Percentiles rank a stretch among this genome's conserved stretches.
These are phyloP conservation scores for Phytophthora constricta DNA, from an alignment of 352 stramenopile species.

Conservation along the genomic window DNA sequence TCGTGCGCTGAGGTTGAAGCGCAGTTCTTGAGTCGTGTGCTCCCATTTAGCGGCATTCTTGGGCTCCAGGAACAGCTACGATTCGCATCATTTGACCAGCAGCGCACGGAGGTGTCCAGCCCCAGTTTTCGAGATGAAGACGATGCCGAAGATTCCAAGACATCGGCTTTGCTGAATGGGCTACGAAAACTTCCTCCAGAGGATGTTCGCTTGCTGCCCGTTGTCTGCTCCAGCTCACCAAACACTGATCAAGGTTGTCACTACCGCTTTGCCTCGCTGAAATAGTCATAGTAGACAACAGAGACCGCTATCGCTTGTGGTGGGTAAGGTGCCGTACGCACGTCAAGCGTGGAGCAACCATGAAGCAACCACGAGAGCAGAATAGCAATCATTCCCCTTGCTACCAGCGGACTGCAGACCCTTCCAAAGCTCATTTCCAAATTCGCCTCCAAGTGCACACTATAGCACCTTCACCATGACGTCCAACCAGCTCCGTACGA, in stretches of 20 bases:
- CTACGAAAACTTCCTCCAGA: constrained; percentile 51
- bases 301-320: too few relatives aligned
- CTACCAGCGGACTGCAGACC: too few relatives aligned
- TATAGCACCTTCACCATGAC: too few relatives aligned
- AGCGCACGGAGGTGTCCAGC: constrained; percentile 20
- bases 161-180: constrained; percentile 45
- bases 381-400: too few relatives aligned
- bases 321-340: too few relatives aligned
- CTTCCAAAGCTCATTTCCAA: too few relatives aligned
- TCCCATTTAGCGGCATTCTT: constrained; percentile 56
- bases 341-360: too few relatives aligned
- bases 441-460: too few relatives aligned
- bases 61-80: constrained; percentile 53
- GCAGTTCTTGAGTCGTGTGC: constrained; percentile 47
- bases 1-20: constrained; percentile 55
- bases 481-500: too few relatives aligned
- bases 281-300: constrained; percentile 9
- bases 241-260: constrained; percentile 10
- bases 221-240: constrained; percentile 25
- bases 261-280: constrained; percentile 37
- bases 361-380: too few relatives aligned
- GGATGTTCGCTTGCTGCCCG: constrained; percentile 47
- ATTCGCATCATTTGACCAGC: constrained; percentile 50
- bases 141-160: constrained; percentile 33
- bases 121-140: constrained; percentile 9